A percentile compares a stretch with the other conserved stretches of the same genome.
Conservation (phyloP, 164 flowering plant genomes). For the Liquidambar formosana region DNA sequence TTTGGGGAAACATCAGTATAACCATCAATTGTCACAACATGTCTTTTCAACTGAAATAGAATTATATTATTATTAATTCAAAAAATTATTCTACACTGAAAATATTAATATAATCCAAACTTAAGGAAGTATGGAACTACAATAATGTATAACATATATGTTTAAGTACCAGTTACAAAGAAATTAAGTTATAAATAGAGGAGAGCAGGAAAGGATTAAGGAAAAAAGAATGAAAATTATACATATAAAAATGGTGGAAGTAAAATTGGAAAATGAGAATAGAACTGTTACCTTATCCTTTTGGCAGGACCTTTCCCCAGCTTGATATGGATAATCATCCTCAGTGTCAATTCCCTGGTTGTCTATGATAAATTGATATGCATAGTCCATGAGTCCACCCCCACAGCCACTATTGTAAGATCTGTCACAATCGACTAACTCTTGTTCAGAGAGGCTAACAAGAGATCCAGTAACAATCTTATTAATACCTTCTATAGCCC, state of each 20-base stretch:
- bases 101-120: not conserved
- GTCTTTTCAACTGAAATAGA: constrained; percentile 53
- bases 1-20: constrained; percentile 61
- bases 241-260: not conserved
- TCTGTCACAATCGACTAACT: constrained; percentile 80
- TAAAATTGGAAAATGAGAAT: too few species aligned
- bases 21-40: constrained; percentile 81
- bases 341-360: constrained; percentile 93
- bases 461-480: constrained; percentile 84
- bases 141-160: not conserved
- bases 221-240: constrained; percentile 1
- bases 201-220: not conserved
- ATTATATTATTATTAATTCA: not conserved
- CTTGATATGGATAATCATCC: constrained; percentile 81
- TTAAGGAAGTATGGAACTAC: not conserved
- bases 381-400: constrained; percentile 97
- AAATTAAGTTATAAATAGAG: not conserved
- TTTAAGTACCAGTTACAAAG: not conserved
- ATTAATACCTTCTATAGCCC: constrained; percentile 92
- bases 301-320: constrained; percentile 48
- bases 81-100: not conserved
- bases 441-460: constrained; percentile 92
- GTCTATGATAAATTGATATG: constrained; percentile 68
- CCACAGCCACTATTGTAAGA: constrained; percentile 75
- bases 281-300: constrained; percentile 52